Conservation (phyloP, 345 rosid species). For the Syzygium grande region DNA sequence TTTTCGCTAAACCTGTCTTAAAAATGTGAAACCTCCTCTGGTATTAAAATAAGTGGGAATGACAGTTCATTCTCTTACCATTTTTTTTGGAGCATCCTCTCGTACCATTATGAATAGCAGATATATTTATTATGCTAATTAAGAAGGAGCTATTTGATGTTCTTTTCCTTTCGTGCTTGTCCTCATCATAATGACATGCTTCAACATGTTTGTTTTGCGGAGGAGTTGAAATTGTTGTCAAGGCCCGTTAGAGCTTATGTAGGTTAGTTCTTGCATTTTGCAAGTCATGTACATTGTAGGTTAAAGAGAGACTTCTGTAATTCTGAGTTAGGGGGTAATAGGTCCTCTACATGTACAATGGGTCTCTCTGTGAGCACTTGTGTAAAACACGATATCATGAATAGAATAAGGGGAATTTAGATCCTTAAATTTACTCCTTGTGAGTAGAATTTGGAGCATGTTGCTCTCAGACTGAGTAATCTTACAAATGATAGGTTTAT, state of each 20-base stretch:
- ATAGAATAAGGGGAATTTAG: not conserved
- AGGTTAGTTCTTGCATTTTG: not conserved
- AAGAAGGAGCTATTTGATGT: not conserved
- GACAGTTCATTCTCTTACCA: not conserved
- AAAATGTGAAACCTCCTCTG: not conserved
- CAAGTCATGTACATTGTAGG: not conserved
- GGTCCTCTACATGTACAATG: not conserved
- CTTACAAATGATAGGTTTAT: not conserved
- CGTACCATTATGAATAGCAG: too few species aligned
- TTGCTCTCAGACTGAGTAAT: not conserved
- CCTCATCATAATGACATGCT: not conserved
- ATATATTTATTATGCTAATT: not conserved
- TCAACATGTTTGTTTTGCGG: not conserved
- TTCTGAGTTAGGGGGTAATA: too few species aligned
- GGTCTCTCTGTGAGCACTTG: not conserved
- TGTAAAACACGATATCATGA: not conserved
- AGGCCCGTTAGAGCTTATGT: not conserved
- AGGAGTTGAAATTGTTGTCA: not conserved
- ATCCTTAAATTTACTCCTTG: not conserved
- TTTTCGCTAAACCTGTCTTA: not conserved
- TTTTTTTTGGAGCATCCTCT: not conserved
- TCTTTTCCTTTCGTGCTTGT: not conserved
- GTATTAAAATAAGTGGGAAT: not conserved
- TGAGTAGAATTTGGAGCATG: not conserved
- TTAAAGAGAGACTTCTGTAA: too few species aligned